phyloP scores from a whole-genome alignment of 192 early-diverging fungal genomes.

The Coemansia sp. region DNA sequence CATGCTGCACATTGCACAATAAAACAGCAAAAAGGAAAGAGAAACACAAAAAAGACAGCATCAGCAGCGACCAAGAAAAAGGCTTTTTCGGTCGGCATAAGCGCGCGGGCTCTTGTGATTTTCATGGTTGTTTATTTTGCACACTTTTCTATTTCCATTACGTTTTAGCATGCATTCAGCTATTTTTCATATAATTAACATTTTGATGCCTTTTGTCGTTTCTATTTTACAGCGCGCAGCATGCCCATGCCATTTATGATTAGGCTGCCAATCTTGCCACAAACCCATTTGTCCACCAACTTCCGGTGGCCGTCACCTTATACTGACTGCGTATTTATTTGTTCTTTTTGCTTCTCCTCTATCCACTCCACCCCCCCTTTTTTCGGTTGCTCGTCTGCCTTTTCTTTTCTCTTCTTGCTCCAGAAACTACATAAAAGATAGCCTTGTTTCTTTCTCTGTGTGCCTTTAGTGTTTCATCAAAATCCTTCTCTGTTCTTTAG shows the following conservation, averaged over 20 bases:
- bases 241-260: slow-evolving; percentile 4
- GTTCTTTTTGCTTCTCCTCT: slow-evolving; percentile 7
- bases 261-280: slow-evolving; percentile 10
- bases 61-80: not conserved
- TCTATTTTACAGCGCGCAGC: slow-evolving; percentile 30
- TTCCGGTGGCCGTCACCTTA: not conserved
- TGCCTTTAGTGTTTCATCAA: not conserved
- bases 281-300: slow-evolving; percentile 11
- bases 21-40: not conserved
- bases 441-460: not conserved
- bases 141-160: slow-evolving; percentile 18
- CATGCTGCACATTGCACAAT: slow-evolving; percentile 4
- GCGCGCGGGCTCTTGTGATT: slow-evolving; percentile 42
- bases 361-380: not conserved
- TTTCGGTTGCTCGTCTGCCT: not conserved
- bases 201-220: slow-evolving; percentile 32
- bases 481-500: not conserved
- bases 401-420: slow-evolving; percentile 1
- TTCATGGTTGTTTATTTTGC: slow-evolving; percentile 39
- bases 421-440: slow-evolving; percentile 8
- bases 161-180: slow-evolving; percentile 34
- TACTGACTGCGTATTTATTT: not conserved
- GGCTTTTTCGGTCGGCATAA: slow-evolving; percentile 7
- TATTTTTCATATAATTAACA: slow-evolving; percentile 51
- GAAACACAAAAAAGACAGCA: not conserved